Percentiles rank a stretch among this genome's conserved stretches.
Evolutionary conservation across 495 filamentous ascomycete genomes (phyloP).

Genomic region (Penicillium daleae): DNA sequence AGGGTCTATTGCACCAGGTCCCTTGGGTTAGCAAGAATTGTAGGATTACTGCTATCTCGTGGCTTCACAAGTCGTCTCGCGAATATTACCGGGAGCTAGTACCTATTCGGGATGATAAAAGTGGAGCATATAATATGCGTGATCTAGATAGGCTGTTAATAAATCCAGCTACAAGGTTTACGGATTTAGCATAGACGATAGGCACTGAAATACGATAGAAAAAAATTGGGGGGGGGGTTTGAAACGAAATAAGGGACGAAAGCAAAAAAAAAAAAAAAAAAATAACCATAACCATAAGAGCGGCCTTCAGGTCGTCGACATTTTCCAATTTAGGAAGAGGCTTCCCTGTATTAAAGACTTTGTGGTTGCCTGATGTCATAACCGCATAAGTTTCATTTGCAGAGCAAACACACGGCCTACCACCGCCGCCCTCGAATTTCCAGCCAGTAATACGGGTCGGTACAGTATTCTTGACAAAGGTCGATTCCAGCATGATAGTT

Average conservation of each 20-base stretch:
- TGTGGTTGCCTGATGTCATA: conserved; percentile 1
- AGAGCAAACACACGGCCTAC: conserved; percentile 7
- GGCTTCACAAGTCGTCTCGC: conserved; percentile 47
- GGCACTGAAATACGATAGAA: conserved; percentile 18
- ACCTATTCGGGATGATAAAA: too few relatives aligned
- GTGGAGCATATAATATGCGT: too few relatives aligned
- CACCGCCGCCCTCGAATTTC: conserved; percentile 5
- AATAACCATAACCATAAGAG: conserved; percentile 6
- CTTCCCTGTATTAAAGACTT: conserved; percentile 7
- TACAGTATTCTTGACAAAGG: conserved; percentile 4
- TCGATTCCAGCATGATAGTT: neutral
- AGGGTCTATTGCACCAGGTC: too few relatives aligned
- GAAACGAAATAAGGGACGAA: too few relatives aligned
- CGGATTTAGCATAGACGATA: too few relatives aligned
- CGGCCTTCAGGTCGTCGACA: conserved; percentile 5
- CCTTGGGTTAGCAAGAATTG: conserved; percentile 43
- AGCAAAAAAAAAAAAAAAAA: neutral
- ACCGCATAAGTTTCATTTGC: conserved; percentile 8
- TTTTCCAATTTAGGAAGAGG: conserved; percentile 8
- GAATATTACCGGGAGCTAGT: conserved; percentile 39
- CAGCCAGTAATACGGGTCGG: conserved; percentile 1
- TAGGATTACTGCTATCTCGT: conserved; percentile 37
- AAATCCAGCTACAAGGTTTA: too few relatives aligned
- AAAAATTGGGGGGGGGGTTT: neutral
- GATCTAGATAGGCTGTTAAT: too few relatives aligned